Conservation (phyloP, 2,329 filamentous ascomycete species). For the Monosporascus ibericus region DNA sequence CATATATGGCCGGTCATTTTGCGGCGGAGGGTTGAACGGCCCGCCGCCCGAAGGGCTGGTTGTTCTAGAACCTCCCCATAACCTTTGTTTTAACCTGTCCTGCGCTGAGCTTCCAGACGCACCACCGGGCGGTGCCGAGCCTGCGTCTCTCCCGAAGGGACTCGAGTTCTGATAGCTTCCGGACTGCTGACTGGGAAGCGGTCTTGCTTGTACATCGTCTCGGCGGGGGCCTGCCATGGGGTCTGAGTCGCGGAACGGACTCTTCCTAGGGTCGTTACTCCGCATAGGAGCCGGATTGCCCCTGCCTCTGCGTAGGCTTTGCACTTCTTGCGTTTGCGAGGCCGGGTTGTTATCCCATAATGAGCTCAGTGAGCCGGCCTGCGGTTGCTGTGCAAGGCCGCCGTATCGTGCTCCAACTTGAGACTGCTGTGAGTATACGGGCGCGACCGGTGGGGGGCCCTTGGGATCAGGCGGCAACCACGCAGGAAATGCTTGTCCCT, state of each 20-base stretch:
- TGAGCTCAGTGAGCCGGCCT: constrained; percentile 41
- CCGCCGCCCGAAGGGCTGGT: constrained; percentile 45
- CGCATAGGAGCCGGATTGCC: constrained; percentile 27
- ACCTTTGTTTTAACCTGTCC: constrained; percentile 72
- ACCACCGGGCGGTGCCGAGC: constrained; percentile 28
- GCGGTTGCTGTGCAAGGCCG: constrained; percentile 32
- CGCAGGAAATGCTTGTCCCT: constrained; percentile 69
- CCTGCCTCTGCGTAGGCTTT: constrained; percentile 41
- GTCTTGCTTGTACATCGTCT: constrained; percentile 42
- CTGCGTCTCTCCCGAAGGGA: constrained; percentile 22
- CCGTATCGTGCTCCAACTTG: constrained; percentile 50
- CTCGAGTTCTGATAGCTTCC: constrained; percentile 64
- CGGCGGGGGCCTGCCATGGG: constrained; percentile 23
- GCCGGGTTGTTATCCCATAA: constrained; percentile 48
- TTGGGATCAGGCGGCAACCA: constrained; percentile 94
- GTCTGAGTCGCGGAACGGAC: constrained; percentile 28
- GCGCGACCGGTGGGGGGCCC: constrained; percentile 50
- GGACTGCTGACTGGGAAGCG: constrained; percentile 65
- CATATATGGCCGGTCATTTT: constrained; percentile 18
- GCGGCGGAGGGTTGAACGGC: constrained; percentile 39
- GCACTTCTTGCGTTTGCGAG: constrained; percentile 28
- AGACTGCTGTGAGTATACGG: constrained; percentile 46
- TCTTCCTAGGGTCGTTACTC: constrained; percentile 24
- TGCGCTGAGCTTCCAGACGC: constrained; percentile 57
- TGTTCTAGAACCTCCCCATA: constrained; percentile 62